Evolutionary conservation across 1,284 basidiomycete genomes (phyloP).

Genomic region (Moesziomyces globuligerus): DNA sequence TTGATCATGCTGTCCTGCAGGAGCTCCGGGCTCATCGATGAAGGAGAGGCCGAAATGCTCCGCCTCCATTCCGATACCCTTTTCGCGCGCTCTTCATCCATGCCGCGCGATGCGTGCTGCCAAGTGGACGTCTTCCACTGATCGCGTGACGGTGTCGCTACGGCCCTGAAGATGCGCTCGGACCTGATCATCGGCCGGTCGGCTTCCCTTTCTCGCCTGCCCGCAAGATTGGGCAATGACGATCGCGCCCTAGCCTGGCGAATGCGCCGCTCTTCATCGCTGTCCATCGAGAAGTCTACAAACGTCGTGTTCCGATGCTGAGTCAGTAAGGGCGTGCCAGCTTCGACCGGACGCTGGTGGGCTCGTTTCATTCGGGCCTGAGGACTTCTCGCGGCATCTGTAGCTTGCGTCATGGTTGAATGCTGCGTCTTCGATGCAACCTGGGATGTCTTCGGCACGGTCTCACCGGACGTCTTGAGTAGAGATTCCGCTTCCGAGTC

Average conservation of each 20-base stretch:
- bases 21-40: slow-evolving; percentile 10
- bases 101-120: neutral
- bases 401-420: too few species aligned
- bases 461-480: too few species aligned
- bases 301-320: slow-evolving; percentile 37
- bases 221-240: slow-evolving; percentile 19
- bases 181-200: slow-evolving; percentile 4
- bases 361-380: neutral
- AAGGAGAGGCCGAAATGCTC: slow-evolving; percentile 18
- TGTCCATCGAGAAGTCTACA: slow-evolving; percentile 46
- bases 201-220: neutral
- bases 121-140: neutral
- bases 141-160: slow-evolving; percentile 18
- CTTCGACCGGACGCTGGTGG: slow-evolving; percentile 6
- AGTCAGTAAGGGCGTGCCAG: slow-evolving; percentile 27
- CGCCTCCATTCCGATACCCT: slow-evolving; percentile 23
- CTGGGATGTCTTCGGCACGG: too few species aligned
- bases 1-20: neutral
- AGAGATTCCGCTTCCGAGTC: too few species aligned
- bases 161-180: slow-evolving; percentile 9
- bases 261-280: slow-evolving; percentile 39
- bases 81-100: slow-evolving; percentile 5
- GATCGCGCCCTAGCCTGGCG: slow-evolving; percentile 26
- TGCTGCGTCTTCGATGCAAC: too few species aligned
- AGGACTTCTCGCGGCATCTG: too few species aligned